Conservation (phyloP, 2,329 filamentous ascomycete genomes). For the Colletotrichum sp. region DNA sequence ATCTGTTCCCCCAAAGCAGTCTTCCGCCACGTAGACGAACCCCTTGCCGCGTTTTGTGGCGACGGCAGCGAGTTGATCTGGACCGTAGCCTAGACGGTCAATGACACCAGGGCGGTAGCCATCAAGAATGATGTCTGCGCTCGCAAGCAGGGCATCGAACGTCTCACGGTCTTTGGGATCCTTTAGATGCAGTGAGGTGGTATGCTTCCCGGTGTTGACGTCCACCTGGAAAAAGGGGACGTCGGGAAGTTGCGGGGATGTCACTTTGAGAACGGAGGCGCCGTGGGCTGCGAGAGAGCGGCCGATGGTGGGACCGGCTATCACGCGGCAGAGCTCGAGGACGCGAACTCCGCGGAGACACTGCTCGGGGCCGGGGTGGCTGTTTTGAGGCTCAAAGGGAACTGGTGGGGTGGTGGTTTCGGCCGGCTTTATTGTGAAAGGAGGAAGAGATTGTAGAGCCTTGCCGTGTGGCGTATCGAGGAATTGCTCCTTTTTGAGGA, state of each 20-base stretch:
- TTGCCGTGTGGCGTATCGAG: slow-evolving; percentile 52
- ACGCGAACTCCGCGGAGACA: slow-evolving; percentile 65
- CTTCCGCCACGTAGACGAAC: slow-evolving; percentile 66
- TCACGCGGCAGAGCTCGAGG: slow-evolving; percentile 70
- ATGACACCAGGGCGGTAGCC: slow-evolving; percentile 67
- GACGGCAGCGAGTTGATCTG: slow-evolving; percentile 50
- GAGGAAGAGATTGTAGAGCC: slow-evolving; percentile 34
- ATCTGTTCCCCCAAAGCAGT: slow-evolving; percentile 67
- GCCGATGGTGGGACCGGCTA: slow-evolving; percentile 71
- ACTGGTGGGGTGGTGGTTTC: slow-evolving; percentile 48
- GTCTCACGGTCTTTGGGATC: slow-evolving; percentile 46
- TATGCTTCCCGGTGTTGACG: slow-evolving; percentile 68
- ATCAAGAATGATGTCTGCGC: slow-evolving; percentile 66
- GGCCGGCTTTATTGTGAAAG: slow-evolving; percentile 47
- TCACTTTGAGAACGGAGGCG: slow-evolving; percentile 71
- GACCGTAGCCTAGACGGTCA: slow-evolving; percentile 62
- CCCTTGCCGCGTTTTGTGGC: slow-evolving; percentile 56
- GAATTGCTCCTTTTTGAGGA: slow-evolving; percentile 60
- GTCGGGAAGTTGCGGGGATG: slow-evolving; percentile 62
- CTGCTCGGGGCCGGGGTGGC: slow-evolving; percentile 25
- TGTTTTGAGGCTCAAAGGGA: slow-evolving; percentile 28
- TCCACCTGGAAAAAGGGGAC: slow-evolving; percentile 71
- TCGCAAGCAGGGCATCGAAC: slow-evolving; percentile 59
- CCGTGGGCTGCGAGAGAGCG: slow-evolving; percentile 70
- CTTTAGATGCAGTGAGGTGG: slow-evolving; percentile 62